Base-by-base conservation (phyloP, 1,139 yeast species). In the Kazachstania sp. region DNA sequence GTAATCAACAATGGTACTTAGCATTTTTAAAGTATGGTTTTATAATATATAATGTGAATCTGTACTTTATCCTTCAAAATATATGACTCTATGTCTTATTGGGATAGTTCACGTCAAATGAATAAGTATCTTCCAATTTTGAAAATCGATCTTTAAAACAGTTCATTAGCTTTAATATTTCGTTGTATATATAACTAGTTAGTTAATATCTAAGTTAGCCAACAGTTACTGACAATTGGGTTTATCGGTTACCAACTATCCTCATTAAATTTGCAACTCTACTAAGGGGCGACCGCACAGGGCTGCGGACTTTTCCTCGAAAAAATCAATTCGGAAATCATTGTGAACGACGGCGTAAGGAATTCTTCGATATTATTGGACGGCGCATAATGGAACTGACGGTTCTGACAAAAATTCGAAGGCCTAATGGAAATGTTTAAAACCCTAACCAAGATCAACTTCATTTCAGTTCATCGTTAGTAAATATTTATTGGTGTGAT, bases 1-100 rank as follows among this genome's bases (percentile, higher is more conserved):
- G 51, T 67, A 67, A 51, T 67, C 71, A 54, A 74, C 68, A 54
- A 75, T 77, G 64, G 86, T 74, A 59, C 82, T 74, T 49, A 79
- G 71, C 83, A 78, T 78, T 9, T 39, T 39, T 12, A 4, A 4
- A 26, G 18, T 38, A n/a, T 11, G 15, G 39, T 20, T 30, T 23
- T 16, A 37, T 4, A 37, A 16, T 31, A 8, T 19, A 8, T 39
- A 8, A 48, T 60, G 45, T 32, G 19, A 15, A 32, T 32, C 11
- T 15, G 18, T 32, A 15, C 15, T 15, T 23, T 3, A 9, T 23
- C 3, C 8, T 4, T 23, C 28, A 23, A 23, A 23, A 23, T 23
- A 9, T 23, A 23, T 23, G 28, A 23, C 28, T 23, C 8, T 23
- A 7, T 23, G 8, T 23, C 2, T 7, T 23, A 23, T 23, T 9